Evolutionary conservation across 2,329 filamentous ascomycete genomes (phyloP).

Genomic region (Penicillium sclerotigenum): DNA sequence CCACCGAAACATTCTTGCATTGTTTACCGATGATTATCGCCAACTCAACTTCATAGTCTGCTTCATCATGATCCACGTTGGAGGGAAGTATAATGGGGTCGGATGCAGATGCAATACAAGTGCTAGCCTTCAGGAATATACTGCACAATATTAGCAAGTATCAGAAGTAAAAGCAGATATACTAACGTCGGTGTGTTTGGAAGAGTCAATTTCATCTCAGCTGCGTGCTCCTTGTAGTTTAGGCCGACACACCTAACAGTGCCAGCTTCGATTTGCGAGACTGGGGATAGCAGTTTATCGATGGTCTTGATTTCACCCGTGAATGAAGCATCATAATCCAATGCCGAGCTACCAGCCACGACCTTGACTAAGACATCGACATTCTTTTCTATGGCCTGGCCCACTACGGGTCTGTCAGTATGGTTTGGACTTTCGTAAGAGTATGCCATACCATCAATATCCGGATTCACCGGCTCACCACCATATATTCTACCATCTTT

Average conservation of each 20-base stretch:
- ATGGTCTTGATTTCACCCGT: conserved; percentile 6
- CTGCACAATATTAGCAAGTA: neutral
- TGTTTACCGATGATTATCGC: conserved; percentile 8
- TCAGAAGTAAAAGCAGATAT: too few species aligned
- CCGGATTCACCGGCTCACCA: conserved; percentile 7
- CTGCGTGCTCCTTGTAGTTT: conserved; percentile 15
- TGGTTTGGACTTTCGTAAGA: neutral
- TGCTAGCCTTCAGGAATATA: conserved; percentile 10
- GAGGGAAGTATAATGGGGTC: conserved; percentile 11
- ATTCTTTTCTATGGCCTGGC: conserved; percentile 4
- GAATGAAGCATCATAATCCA: conserved; percentile 9
- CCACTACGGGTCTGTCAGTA: conserved; percentile 6
- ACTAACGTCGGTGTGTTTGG: conserved; percentile 11
- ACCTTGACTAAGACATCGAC: conserved; percentile 4
- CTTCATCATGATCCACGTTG: conserved; percentile 11
- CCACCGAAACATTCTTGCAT: conserved; percentile 8
- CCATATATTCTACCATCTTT: conserved; percentile 10
- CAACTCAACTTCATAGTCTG: conserved; percentile 14
- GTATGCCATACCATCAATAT: conserved; percentile 5
- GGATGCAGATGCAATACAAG: conserved; percentile 10
- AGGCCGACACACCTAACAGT: conserved; percentile 13
- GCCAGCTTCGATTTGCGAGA: conserved; percentile 11
- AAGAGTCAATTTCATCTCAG: conserved; percentile 13
- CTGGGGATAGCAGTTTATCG: conserved; percentile 6
- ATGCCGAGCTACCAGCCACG: conserved; percentile 2